These are phyloP conservation scores for Glycine soja DNA, from an alignment of 306 rosid genomes.

Conservation along the genomic window DNA sequence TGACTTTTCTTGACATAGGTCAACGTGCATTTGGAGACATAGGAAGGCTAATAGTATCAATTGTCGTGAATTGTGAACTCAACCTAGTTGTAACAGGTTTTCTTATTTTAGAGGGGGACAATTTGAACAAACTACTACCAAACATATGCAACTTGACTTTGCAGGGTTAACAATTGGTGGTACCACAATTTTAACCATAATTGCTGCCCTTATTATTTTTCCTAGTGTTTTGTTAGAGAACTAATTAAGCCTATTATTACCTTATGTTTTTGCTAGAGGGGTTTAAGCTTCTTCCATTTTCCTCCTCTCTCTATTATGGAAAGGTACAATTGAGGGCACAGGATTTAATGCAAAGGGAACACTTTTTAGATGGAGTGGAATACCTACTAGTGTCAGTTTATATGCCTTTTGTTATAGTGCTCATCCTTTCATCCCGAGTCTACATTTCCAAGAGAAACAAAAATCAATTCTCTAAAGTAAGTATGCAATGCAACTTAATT, in stretches of 20 bases:
- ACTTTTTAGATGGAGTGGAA: slow-evolving; percentile 57
- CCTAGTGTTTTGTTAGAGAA: slow-evolving; percentile 82
- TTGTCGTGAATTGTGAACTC: slow-evolving; percentile 68
- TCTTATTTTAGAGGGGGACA: slow-evolving; percentile 80
- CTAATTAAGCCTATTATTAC: slow-evolving; percentile 60
- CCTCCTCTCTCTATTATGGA: slow-evolving; percentile 64
- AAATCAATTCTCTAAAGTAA: too few relatives aligned
- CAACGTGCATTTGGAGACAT: slow-evolving; percentile 71
- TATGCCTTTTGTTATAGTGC: slow-evolving; percentile 81
- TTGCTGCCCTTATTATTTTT: slow-evolving; percentile 64
- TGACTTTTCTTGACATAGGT: slow-evolving; percentile 76
- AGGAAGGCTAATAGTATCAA: slow-evolving; percentile 65
- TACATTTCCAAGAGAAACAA: slow-evolving; percentile 73
- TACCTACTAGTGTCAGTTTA: slow-evolving; percentile 70
- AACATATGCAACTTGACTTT: slow-evolving; percentile 42
- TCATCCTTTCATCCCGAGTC: slow-evolving; percentile 78
- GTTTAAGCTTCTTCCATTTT: slow-evolving; percentile 71
- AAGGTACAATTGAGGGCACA: slow-evolving; percentile 72
- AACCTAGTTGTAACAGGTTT: slow-evolving; percentile 76
- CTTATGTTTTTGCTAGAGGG: slow-evolving; percentile 78
- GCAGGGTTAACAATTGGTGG: slow-evolving; percentile 62
- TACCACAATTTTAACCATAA: slow-evolving; percentile 51
- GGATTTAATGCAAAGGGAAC: slow-evolving; percentile 69
- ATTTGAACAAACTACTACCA: slow-evolving; percentile 62
- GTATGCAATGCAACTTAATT: slow-evolving; percentile 24